Conservation (phyloP, 495 filamentous ascomycete genomes). For the Penicillium macrosclerotiorum region DNA sequence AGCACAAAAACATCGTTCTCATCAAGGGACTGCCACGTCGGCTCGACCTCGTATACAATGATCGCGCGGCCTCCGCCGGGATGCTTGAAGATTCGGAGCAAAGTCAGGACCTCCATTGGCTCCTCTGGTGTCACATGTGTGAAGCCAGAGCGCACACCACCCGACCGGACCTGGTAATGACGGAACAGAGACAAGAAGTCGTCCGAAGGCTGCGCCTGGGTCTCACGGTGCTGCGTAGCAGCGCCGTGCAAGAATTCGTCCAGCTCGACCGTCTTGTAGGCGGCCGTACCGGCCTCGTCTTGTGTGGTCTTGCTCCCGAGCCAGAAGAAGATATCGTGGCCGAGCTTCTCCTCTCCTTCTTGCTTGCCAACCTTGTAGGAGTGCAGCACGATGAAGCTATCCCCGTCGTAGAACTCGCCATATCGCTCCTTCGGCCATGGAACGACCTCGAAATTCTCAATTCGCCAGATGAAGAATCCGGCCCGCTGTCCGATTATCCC, state of each 20-base stretch:
- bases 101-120: slow-evolving; percentile 38
- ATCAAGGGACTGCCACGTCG: slow-evolving; percentile 57
- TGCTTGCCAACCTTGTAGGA: slow-evolving; percentile 46
- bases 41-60: slow-evolving; percentile 61
- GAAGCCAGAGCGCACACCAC: slow-evolving; percentile 61
- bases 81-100: slow-evolving; percentile 59
- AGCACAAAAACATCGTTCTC: slow-evolving; percentile 62
- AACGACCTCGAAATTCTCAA: slow-evolving; percentile 60
- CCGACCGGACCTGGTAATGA: slow-evolving; percentile 49
- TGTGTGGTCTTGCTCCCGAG: slow-evolving; percentile 57
- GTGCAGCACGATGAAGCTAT: slow-evolving; percentile 61
- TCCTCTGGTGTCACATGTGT: slow-evolving; percentile 52
- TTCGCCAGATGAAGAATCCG: slow-evolving; percentile 58
- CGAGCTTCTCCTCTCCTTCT: slow-evolving; percentile 39
- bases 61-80: slow-evolving; percentile 42
- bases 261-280: slow-evolving; percentile 65
- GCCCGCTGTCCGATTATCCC: slow-evolving; percentile 43
- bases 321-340: slow-evolving; percentile 62
- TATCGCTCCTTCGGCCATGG: slow-evolving; percentile 52
- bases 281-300: slow-evolving; percentile 62
- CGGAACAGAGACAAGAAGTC: slow-evolving; percentile 58
- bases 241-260: slow-evolving; percentile 60
- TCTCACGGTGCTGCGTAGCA: slow-evolving; percentile 59
- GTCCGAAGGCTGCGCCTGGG: slow-evolving; percentile 53
- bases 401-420: slow-evolving; percentile 60